Evolutionary conservation across 345 rosid genomes (phyloP).

Genomic region (Trapa incisa): DNA sequence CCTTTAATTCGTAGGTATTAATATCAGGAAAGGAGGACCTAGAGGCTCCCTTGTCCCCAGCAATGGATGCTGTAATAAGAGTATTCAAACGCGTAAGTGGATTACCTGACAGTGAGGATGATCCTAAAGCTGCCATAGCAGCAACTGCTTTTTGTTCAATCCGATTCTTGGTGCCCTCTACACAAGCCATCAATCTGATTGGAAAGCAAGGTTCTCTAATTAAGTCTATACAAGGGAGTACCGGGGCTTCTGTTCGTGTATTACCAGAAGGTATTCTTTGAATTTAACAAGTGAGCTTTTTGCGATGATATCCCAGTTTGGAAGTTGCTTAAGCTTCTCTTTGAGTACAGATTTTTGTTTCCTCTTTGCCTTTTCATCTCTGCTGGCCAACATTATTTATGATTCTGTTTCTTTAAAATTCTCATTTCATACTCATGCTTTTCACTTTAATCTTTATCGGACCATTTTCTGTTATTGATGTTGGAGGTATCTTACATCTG

Average conservation of each 20-base stretch:
- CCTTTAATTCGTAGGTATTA: constrained; percentile 25
- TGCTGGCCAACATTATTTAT: neutral
- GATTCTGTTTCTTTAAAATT: neutral
- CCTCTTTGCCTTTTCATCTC: neutral
- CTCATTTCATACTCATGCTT: neutral
- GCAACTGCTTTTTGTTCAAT: constrained; percentile 45
- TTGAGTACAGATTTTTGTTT: neutral
- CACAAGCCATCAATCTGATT: constrained; percentile 78
- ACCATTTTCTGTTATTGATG: neutral
- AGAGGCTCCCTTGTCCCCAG: constrained; percentile 37
- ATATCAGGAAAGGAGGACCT: constrained; percentile 55
- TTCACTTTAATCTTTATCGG: neutral
- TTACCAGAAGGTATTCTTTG: constrained; percentile 47
- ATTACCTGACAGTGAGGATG: constrained; percentile 26
- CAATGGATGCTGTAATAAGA: constrained; percentile 45
- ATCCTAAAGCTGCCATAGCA: constrained; percentile 17
- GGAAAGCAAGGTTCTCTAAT: constrained; percentile 86
- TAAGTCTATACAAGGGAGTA: constrained; percentile 69
- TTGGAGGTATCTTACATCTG: neutral
- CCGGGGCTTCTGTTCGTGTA: constrained; percentile 69
- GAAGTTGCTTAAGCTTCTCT: neutral
- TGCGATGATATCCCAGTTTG: neutral
- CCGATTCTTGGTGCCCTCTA: constrained; percentile 61
- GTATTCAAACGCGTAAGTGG: constrained; percentile 41
- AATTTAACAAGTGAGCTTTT: neutral